phyloP scores from a whole-genome alignment of 2,329 filamentous ascomycete genomes.

The Microdochium trichocladiopsis region DNA sequence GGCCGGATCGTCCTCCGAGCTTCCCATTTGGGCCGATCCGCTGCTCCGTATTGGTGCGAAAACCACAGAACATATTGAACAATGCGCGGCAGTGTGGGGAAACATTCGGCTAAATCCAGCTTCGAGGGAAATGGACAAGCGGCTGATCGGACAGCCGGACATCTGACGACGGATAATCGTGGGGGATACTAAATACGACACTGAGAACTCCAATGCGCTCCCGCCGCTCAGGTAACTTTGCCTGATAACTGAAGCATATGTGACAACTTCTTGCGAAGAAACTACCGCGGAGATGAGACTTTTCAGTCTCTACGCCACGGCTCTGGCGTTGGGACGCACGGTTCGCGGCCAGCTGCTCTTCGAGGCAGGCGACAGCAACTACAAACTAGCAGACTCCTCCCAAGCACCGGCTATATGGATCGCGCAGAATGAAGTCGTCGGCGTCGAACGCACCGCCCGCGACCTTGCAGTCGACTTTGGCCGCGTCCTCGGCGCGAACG shows the following conservation, averaged over 20 bases:
- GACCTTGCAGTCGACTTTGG: conserved; percentile 65
- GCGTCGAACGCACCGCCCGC: conserved; percentile 59
- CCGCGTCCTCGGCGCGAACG: conserved; percentile 60
- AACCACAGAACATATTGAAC: not conserved
- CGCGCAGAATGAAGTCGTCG: conserved; percentile 56
- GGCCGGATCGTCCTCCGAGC: not conserved
- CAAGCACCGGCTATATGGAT: conserved; percentile 33
- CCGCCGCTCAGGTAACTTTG: not conserved
- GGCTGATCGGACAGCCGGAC: too few species aligned
- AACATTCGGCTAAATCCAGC: not conserved
- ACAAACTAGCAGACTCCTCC: not conserved
- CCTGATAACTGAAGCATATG: not conserved
- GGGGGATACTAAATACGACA: too few species aligned
- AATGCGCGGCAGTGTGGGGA: not conserved
- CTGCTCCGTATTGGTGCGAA: not conserved
- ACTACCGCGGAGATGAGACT: not conserved
- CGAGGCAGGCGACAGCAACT: not conserved
- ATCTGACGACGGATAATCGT: too few species aligned
- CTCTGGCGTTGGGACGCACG: not conserved
- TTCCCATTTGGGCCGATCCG: not conserved
- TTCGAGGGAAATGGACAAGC: not conserved
- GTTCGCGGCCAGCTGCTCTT: not conserved
- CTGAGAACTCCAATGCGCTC: too few species aligned
- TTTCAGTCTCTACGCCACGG: not conserved
- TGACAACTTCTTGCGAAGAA: not conserved